Conservation (phyloP, 2,329 filamentous ascomycete species). For the Neonectria ditissima region DNA sequence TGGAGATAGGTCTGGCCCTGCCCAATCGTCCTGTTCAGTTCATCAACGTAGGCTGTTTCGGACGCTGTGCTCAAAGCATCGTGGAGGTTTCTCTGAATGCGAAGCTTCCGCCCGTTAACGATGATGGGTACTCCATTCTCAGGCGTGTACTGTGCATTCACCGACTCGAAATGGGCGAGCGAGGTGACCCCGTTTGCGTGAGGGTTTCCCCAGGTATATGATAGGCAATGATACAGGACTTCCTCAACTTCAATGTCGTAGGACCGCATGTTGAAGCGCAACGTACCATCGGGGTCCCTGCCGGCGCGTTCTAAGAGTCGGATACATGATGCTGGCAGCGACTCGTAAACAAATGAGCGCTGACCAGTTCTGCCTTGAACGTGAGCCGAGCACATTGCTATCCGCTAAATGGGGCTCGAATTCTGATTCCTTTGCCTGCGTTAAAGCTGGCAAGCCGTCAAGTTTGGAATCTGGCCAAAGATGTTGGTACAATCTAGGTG, state of each 20-base stretch:
- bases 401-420: neutral
- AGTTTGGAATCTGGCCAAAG: neutral
- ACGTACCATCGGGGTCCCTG: slow-evolving; percentile 24
- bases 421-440: neutral
- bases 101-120: slow-evolving; percentile 31
- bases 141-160: slow-evolving; percentile 24
- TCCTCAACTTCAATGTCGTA: slow-evolving; percentile 29
- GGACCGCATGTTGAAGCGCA: slow-evolving; percentile 32
- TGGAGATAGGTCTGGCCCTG: slow-evolving; percentile 31
- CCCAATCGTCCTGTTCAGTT: slow-evolving; percentile 21
- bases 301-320: slow-evolving; percentile 28
- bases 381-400: neutral
- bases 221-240: slow-evolving; percentile 38
- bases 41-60: slow-evolving; percentile 20
- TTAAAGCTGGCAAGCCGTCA: neutral
- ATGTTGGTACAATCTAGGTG: neutral
- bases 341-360: slow-evolving; percentile 15
- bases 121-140: slow-evolving; percentile 29
- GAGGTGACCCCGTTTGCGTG: slow-evolving; percentile 38
- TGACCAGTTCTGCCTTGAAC: neutral
- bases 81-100: slow-evolving; percentile 38
- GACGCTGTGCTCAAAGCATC: slow-evolving; percentile 36
- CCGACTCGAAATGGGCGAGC: slow-evolving; percentile 29
- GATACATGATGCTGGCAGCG: slow-evolving; percentile 28
- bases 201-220: slow-evolving; percentile 45